Conservation (phyloP, 2,329 filamentous ascomycete genomes). For the Macroventuria anomochaeta region DNA sequence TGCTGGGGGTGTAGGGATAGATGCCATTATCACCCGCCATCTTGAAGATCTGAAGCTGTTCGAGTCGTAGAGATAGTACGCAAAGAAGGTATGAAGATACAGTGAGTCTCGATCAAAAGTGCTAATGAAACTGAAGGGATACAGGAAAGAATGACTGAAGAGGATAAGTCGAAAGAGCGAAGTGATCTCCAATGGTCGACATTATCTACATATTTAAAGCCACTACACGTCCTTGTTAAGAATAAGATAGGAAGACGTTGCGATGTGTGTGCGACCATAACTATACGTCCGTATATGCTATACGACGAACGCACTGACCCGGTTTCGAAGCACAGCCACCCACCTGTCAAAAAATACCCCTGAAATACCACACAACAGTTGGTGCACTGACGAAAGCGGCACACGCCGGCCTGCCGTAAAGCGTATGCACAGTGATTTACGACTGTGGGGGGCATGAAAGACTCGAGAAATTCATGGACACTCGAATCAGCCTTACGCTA, state of each 20-base stretch:
- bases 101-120: neutral
- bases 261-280: conserved; percentile 1
- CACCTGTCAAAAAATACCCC: conserved; percentile 1
- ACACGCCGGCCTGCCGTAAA: neutral
- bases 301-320: conserved; percentile 14
- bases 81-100: neutral
- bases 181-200: neutral
- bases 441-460: neutral
- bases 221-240: neutral
- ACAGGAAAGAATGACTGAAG: neutral
- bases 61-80: too few species aligned
- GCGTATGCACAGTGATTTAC: neutral
- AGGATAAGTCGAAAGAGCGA: neutral
- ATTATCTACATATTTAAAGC: conserved; percentile 5
- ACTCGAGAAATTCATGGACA: neutral
- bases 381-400: neutral
- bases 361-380: neutral
- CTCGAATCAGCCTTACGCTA: neutral
- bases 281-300: conserved; percentile 17
- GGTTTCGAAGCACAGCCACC: conserved; percentile 12
- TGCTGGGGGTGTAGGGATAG: conserved; percentile 27
- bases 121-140: neutral
- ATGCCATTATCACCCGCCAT: conserved; percentile 26
- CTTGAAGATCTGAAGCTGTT: neutral
- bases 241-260: neutral